Evolutionary conservation across 495 filamentous ascomycete genomes (phyloP).

Genomic region (Penicillium odoratum): DNA sequence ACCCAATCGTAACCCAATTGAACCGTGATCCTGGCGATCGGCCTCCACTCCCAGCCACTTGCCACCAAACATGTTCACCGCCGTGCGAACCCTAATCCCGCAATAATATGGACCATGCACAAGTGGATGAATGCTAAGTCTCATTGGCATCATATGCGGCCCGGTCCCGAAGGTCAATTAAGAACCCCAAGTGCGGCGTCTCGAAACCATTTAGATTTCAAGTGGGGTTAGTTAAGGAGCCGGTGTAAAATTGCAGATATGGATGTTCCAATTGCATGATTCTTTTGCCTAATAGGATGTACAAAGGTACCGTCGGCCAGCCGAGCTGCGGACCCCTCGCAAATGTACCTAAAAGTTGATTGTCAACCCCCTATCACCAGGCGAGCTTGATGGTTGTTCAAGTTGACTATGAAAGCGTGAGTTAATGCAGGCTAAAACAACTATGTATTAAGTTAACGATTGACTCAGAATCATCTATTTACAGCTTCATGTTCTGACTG

Average conservation of each 20-base stretch:
- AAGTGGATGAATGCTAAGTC: not conserved
- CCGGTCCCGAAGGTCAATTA: not conserved
- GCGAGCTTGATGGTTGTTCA: too few species aligned
- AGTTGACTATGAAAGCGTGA: too few species aligned
- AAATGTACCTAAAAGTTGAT: too few species aligned
- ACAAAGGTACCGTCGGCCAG: not conserved
- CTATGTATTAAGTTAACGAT: too few species aligned
- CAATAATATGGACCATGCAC: not conserved
- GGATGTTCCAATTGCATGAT: not conserved
- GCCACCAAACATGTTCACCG: not conserved
- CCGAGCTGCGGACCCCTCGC: too few species aligned
- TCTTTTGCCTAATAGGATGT: not conserved
- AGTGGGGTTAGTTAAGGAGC: not conserved
- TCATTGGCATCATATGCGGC: not conserved
- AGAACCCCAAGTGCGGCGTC: not conserved
- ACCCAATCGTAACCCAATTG: conserved; percentile 11
- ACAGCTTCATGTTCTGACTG: too few species aligned
- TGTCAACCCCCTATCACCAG: too few species aligned
- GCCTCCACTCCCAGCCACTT: conserved; percentile 5
- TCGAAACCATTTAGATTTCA: not conserved
- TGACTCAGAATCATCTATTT: too few species aligned
- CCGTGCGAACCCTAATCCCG: not conserved
- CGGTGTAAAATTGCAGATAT: not conserved
- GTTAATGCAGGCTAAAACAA: too few species aligned
- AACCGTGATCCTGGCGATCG: conserved; percentile 14